Conservation (phyloP, 306 rosid genomes). For the Dryas alaskensis region DNA sequence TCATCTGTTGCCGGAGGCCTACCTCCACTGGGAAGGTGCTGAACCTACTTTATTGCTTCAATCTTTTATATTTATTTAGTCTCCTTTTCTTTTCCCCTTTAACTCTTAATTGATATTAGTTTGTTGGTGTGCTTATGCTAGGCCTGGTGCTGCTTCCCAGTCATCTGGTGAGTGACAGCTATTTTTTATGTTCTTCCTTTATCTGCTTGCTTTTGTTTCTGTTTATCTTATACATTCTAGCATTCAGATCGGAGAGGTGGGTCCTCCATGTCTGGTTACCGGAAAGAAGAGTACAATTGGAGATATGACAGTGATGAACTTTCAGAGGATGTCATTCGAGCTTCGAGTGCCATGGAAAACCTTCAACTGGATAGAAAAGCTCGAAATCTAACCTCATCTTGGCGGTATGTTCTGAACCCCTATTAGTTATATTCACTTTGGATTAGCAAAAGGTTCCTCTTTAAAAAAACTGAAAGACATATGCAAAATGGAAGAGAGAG, state of each 20-base stretch:
- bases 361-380: constrained; percentile 97
- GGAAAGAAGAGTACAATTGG: constrained; percentile 96
- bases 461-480: neutral
- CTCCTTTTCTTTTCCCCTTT: neutral
- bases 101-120: constrained; percentile 29
- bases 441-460: neutral
- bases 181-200: constrained; percentile 18
- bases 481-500: neutral
- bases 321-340: constrained; percentile 77
- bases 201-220: constrained; percentile 30
- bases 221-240: constrained; percentile 43
- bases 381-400: constrained; percentile 93
- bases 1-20: constrained; percentile 94
- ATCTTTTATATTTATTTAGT: neutral
- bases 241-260: constrained; percentile 95
- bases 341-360: constrained; percentile 86
- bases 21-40: constrained; percentile 95
- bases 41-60: constrained; percentile 22
- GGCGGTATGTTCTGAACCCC: constrained; percentile 71
- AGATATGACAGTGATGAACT: constrained; percentile 83
- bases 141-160: constrained; percentile 82
- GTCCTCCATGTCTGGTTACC: constrained; percentile 68
- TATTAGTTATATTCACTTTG: neutral
- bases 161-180: constrained; percentile 71
- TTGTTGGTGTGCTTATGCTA: constrained; percentile 37